Evolutionary conservation across 257 asterid genomes (phyloP).

Genomic region (Coffea eugenioides): DNA sequence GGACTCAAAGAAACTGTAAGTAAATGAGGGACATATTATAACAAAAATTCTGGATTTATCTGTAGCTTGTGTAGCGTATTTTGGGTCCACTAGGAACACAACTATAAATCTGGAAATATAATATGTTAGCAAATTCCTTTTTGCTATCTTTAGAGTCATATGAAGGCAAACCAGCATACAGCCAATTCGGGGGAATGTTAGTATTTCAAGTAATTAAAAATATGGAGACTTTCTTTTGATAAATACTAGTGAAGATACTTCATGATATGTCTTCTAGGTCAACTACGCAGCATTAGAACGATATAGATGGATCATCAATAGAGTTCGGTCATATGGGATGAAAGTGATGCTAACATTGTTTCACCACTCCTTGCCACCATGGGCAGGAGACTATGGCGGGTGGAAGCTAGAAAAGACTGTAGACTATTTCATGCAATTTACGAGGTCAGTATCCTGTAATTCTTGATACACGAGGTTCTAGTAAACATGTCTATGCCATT

Average conservation of each 20-base stretch:
- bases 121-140: background rate
- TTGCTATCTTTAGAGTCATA: background rate
- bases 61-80: background rate
- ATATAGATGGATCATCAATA: conserved; percentile 82
- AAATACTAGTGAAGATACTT: background rate
- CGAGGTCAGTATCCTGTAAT: conserved; percentile 51
- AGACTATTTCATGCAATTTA: conserved; percentile 79
- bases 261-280: conserved; percentile 41
- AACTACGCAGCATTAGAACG: conserved; percentile 94
- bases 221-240: background rate
- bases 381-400: conserved; percentile 99
- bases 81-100: background rate
- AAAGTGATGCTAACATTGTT: conserved; percentile 92
- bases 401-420: conserved; percentile 92
- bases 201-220: background rate
- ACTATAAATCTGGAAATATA: background rate
- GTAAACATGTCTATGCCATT: background rate
- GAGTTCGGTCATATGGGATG: conserved; percentile 86
- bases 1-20: conserved; percentile 67
- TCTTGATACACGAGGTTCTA: background rate
- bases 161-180: no score
- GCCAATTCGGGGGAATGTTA: background rate
- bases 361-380: conserved; percentile 98
- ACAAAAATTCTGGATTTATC: background rate
- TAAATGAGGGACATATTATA: conserved; percentile 2